These are phyloP conservation scores for Thermothielavioides terrestris DNA, from an alignment of 495 filamentous ascomycete species.

Conservation along the genomic window DNA sequence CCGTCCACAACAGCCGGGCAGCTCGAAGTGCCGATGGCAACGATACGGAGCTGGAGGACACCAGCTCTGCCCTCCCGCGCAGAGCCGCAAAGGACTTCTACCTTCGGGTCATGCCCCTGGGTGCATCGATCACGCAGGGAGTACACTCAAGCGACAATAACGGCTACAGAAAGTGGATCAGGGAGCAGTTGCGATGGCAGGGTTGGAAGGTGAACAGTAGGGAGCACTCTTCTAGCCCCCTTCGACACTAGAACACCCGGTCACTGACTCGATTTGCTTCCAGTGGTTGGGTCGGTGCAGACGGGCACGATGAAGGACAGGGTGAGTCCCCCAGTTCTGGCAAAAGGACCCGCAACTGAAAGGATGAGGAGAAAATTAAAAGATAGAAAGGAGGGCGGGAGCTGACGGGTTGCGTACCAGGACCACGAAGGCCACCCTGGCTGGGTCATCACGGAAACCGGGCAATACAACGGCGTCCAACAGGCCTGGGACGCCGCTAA, in stretches of 20 bases:
- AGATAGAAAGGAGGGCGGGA: background rate
- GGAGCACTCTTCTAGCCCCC: too few species aligned
- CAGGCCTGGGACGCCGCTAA: conserved; percentile 18
- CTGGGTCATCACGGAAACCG: conserved; percentile 33
- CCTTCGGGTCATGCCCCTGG: conserved; percentile 41
- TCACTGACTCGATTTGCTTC: too few species aligned
- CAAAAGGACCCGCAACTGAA: background rate
- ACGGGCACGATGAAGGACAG: conserved; percentile 45
- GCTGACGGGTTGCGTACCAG: conserved; percentile 15
- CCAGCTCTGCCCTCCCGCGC: too few species aligned
- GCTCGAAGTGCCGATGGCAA: too few species aligned
- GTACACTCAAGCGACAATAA: conserved; percentile 32
- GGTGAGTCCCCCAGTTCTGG: conserved; percentile 16
- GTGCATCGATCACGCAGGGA: conserved; percentile 44
- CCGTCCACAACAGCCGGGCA: too few species aligned
- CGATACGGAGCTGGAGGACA: too few species aligned
- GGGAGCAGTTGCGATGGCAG: conserved; percentile 15
- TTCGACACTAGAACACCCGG: too few species aligned
- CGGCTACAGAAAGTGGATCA: conserved; percentile 25
- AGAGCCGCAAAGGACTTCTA: too few species aligned
- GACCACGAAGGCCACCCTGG: conserved; percentile 40
- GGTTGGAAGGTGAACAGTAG: conserved; percentile 35
- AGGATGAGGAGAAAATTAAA: background rate
- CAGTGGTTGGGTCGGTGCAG: too few species aligned
- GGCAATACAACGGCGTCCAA: background rate